Evolutionary conservation across 1,139 yeast species (phyloP).

Genomic region (Scheffersomyces titani): DNA sequence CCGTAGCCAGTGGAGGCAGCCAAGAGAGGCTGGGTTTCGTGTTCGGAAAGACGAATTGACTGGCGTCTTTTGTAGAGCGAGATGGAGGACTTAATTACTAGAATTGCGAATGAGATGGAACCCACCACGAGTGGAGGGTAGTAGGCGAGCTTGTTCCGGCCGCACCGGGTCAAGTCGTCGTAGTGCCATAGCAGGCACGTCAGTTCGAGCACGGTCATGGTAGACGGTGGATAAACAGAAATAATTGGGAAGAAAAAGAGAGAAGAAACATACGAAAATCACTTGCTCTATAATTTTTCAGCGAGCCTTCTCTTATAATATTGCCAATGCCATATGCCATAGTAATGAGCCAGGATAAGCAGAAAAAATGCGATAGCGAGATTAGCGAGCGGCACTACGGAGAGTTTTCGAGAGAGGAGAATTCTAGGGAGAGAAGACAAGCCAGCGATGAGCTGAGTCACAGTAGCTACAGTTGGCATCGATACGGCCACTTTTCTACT

Average conservation of each 20-base stretch:
- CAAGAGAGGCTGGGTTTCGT: slow-evolving; percentile 35
- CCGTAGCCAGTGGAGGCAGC: slow-evolving; percentile 36
- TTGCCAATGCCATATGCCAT: not conserved
- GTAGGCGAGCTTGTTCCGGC: slow-evolving; percentile 39
- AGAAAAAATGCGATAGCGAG: not conserved
- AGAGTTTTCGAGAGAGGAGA: not conserved
- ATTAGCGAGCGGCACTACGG: not conserved
- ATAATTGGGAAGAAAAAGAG: not conserved
- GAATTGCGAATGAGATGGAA: slow-evolving; percentile 28
- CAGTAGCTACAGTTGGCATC: too few relatives aligned
- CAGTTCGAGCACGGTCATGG: not conserved
- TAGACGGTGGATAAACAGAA: not conserved
- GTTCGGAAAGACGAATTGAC: slow-evolving; percentile 6
- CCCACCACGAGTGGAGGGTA: slow-evolving; percentile 36
- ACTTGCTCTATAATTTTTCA: not conserved
- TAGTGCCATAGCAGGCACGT: slow-evolving; percentile 38
- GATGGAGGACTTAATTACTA: slow-evolving; percentile 23
- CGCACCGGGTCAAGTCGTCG: slow-evolving; percentile 51
- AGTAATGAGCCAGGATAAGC: not conserved
- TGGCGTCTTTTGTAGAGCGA: slow-evolving; percentile 13
- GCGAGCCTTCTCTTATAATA: not conserved
- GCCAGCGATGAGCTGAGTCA: not conserved
- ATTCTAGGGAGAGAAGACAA: not conserved
- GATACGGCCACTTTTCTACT: too few relatives aligned
- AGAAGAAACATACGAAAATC: not conserved